phyloP scores from a whole-genome alignment of 2,329 filamentous ascomycete species.

The Fusarium nodosum region DNA sequence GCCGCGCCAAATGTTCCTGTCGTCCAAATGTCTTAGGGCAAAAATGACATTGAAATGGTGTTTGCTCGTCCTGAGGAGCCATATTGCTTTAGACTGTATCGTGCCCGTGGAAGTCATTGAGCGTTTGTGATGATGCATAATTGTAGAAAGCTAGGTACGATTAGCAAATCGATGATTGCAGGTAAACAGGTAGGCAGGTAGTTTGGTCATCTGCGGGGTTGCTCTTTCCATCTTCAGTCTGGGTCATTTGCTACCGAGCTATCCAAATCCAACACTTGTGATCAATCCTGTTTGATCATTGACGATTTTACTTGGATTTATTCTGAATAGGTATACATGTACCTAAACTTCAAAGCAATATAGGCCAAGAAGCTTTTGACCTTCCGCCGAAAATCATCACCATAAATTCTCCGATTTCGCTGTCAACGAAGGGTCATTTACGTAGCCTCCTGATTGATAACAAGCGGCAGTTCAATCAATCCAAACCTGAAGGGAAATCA shows the following conservation, averaged over 20 bases:
- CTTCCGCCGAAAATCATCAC: neutral
- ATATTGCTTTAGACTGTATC: conserved; percentile 2
- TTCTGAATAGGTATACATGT: neutral
- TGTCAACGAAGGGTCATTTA: neutral
- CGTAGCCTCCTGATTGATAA: neutral
- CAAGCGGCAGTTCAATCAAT: no score
- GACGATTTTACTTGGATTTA: neutral
- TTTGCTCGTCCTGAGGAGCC: conserved; percentile 3
- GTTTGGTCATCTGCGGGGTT: conserved; percentile 11
- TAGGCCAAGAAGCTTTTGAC: neutral
- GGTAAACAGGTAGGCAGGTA: neutral
- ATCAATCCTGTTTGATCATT: neutral
- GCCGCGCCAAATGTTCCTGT: conserved; percentile 36
- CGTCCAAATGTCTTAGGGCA: conserved; percentile 25
- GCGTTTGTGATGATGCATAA: neutral
- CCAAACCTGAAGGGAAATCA: neutral
- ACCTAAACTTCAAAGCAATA: neutral
- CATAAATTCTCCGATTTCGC: neutral
- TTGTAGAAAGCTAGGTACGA: neutral
- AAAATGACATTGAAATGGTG: conserved; percentile 5
- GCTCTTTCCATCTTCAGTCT: conserved; percentile 2
- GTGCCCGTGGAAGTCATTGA: neutral
- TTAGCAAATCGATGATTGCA: neutral
- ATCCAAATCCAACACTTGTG: neutral
- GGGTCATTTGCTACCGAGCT: neutral